A percentile compares a stretch with the other conserved stretches of the same genome.
These are phyloP conservation scores for Colletotrichum falcatum DNA, from an alignment of 2,329 filamentous ascomycete genomes.

Conservation along the genomic window DNA sequence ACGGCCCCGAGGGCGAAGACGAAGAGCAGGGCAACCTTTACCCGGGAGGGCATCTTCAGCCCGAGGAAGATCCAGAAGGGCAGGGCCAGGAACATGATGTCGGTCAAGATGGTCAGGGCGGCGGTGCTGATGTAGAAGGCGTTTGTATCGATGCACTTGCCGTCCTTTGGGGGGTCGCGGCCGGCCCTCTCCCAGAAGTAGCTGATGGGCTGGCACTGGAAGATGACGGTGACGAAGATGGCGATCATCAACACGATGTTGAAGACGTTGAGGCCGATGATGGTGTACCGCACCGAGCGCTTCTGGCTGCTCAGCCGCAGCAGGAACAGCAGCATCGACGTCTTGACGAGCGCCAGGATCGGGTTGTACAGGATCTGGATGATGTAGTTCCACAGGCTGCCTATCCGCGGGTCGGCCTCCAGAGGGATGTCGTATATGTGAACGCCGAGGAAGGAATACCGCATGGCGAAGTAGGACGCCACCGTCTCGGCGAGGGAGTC, in stretches of 20 bases:
- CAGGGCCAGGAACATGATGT: conserved; percentile 53
- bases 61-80: conserved; percentile 52
- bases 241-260: conserved; percentile 52
- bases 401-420: conserved; percentile 24
- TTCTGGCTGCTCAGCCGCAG: conserved; percentile 50
- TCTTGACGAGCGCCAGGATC: conserved; percentile 52
- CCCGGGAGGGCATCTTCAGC: conserved; percentile 48
- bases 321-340: conserved; percentile 51
- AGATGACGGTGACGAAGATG: conserved; percentile 53
- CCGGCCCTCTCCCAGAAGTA: conserved; percentile 49
- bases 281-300: conserved; percentile 44
- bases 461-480: conserved; percentile 36
- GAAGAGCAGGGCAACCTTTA: conserved; percentile 51
- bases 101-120: conserved; percentile 55
- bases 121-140: conserved; percentile 51
- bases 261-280: conserved; percentile 50
- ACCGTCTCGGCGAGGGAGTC: conserved; percentile 34
- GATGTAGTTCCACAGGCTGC: conserved; percentile 48
- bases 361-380: conserved; percentile 52
- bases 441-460: conserved; percentile 31
- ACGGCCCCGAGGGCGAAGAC: conserved; percentile 50
- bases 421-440: conserved; percentile 33
- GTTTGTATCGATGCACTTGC: conserved; percentile 31
- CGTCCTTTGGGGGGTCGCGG: conserved; percentile 33
- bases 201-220: conserved; percentile 57